Evolutionary conservation across 2,329 filamentous ascomycete genomes (phyloP), one percentile per base, ranked within the genome.

Genomic region (Diaporthe citrichinensis): DNA sequence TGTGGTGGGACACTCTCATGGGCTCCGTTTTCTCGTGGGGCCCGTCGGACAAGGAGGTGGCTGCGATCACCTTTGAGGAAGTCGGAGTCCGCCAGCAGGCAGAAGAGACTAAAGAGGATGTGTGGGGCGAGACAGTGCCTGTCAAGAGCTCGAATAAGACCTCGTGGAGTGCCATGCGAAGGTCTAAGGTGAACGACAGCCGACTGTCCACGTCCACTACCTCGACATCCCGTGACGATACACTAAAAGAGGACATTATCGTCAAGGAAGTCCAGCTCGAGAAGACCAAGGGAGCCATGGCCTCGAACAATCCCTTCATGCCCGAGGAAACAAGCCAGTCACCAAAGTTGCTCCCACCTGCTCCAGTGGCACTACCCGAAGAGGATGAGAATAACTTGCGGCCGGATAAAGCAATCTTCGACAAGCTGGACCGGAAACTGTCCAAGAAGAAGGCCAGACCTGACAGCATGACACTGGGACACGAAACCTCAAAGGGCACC

Each of bases 61-160:
- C 65, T 55, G 49, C 55, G 14, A 69, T 69, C 15, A 69, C 65
- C n/a, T 69, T 69, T 28, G 65, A 69, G 49, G 65, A 69, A 3
- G 31, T 69, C 1, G 65, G 65, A 1, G 49, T 36, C 4, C 28
- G 23, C 8, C 28, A 20, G 5, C 31, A 8, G 14, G 36, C 1
- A 9, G 61, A 36, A 25, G 59, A 73, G 25, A 25, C n/a, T 1
- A 57, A 23, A 7, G 74, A 73, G 59, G 74, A 75, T 28, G 61
- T 68, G 3, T 75, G 74, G 74, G 74, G 71, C 17, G 69, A 68
- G 59, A 46, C 25, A 7, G 34, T 59, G 8, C 51, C 34, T 17
- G 36, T n/a, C 3, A 72, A n/a, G 49, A 59, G 15, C 20, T 55
- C 23, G 1, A 49, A 28, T 20, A 71, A 51, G 44, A 44, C 34